A percentile compares a stretch with the other conserved stretches of the same genome.
Evolutionary conservation across 2,329 filamentous ascomycete genomes (phyloP).

Genomic region (Ophiostoma perfectum): DNA sequence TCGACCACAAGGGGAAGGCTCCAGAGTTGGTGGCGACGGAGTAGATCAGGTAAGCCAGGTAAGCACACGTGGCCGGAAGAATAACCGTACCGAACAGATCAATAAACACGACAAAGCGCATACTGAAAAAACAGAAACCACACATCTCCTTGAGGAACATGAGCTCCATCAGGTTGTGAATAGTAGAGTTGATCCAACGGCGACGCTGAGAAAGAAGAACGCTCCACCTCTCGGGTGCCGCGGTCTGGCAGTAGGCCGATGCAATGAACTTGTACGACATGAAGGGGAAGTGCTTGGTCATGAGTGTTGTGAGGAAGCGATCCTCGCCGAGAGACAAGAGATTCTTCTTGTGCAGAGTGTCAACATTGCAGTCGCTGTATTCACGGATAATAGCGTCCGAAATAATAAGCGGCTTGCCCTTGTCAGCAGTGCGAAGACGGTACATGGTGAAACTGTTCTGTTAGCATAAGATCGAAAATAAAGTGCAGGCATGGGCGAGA

Average conservation of each 20-base stretch:
- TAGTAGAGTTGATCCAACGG: conserved; percentile 98
- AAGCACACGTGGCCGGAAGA: conserved; percentile 80
- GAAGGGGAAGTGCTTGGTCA: conserved; percentile 93
- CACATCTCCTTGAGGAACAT: conserved; percentile 89
- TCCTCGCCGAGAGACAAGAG: conserved; percentile 89
- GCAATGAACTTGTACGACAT: conserved; percentile 97
- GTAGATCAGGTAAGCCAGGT: conserved; percentile 85
- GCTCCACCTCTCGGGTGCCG: conserved; percentile 88
- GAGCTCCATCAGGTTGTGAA: conserved; percentile 91
- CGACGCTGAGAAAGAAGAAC: conserved; percentile 95
- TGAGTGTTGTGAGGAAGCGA: conserved; percentile 92
- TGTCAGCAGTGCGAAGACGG: conserved; percentile 86
- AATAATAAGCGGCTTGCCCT: conserved; percentile 90
- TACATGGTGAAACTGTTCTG: conserved; percentile 91
- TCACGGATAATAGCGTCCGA: conserved; percentile 81
- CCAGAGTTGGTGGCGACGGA: conserved; percentile 61
- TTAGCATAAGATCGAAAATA: background rate
- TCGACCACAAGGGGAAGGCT: conserved; percentile 77
- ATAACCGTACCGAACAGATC: conserved; percentile 91
- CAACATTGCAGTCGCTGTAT: conserved; percentile 82
- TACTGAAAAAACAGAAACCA: conserved; percentile 97
- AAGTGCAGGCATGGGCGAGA: background rate
- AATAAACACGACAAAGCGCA: conserved; percentile 93
- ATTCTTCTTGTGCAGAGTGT: conserved; percentile 97
- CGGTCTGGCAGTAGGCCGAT: conserved; percentile 88